phyloP scores from a whole-genome alignment of 2,329 filamentous ascomycete genomes.

The Aspergillus niger region DNA sequence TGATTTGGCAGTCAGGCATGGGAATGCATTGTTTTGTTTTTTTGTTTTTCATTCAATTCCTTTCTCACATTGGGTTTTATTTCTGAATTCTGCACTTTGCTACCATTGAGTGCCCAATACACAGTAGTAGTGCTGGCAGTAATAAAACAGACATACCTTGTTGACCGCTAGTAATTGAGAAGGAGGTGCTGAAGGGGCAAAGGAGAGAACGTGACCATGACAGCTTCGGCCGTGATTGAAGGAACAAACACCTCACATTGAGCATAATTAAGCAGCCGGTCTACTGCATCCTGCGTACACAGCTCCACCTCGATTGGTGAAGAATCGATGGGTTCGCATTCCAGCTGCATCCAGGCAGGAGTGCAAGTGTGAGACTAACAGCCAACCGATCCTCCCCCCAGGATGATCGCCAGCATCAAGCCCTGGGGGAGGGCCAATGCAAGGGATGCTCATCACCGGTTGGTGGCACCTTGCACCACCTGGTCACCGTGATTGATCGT shows the following conservation, averaged over 20 bases:
- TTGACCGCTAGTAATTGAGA: background rate
- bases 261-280: slow-evolving; percentile 8
- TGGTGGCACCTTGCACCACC: background rate
- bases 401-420: slow-evolving; percentile 2
- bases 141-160: background rate
- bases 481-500: background rate
- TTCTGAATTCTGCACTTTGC: background rate
- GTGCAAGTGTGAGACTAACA: background rate
- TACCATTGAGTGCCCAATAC: background rate
- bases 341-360: background rate
- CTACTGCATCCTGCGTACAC: slow-evolving; percentile 5
- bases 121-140: too few species aligned
- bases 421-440: slow-evolving; percentile 2
- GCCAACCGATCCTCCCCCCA: background rate
- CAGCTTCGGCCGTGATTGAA: background rate
- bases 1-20: background rate
- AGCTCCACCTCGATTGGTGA: background rate
- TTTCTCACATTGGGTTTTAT: background rate
- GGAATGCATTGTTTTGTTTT: background rate
- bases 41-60: background rate
- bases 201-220: background rate
- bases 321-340: background rate
- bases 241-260: background rate
- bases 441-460: slow-evolving; percentile 10
- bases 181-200: background rate